Base-by-base conservation (phyloP, 1,284 basidiomycete species). In the Pseudozyma thailandica region DNA sequence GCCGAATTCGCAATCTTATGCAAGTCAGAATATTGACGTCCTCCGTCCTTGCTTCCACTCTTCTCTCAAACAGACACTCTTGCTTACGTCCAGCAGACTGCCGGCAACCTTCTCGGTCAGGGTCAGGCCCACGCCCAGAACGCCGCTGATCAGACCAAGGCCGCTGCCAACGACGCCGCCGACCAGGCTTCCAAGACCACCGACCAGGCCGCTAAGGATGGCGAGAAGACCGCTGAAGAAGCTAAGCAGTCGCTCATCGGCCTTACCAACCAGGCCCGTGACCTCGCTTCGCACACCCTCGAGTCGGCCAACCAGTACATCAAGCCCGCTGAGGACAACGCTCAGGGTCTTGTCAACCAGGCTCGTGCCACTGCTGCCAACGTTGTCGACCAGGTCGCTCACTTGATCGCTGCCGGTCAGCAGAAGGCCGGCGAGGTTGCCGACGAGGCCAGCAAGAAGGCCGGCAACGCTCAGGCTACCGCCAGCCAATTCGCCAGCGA, bases 301-400 rank as follows among this genome's bases (percentile, higher is more conserved):
- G 62, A 72, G 45, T 64, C 69, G 39, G 73, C 73, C 62, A 72
- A 75, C 65, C 52, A 63, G 49, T 75, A 75, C 65, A 68, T 75
- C 69, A 75, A 75, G 73, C 71, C 71, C 25, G 60, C 60, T 31
- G 51, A 65, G 42, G 60, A 73, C 3, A 56, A 68, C 42, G 57
- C 59, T 28, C 23, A 31, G 9, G 71, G 71, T 7, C 55, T 73
- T 13, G 56, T 71, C 56, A 59, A 62, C 66, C 54, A 61, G 58
- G 72, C 61, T 3, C 72, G 72, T 38, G 51, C 46, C 33, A 66
- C 72, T 12, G 72, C 72, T 26, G 66, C 54, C 30, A 50, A 47
- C 51, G 16, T 74, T 25, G 53, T 74, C 59, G 66, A 74, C 52
- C 46, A 57, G 28, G 66, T 70, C 20, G 27, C 66, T 18, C 56